A percentile compares a stretch with the other conserved stretches of the same genome.
Evolutionary conservation across 2,329 filamentous ascomycete species (phyloP).

Genomic region (Polytolypa hystricis): DNA sequence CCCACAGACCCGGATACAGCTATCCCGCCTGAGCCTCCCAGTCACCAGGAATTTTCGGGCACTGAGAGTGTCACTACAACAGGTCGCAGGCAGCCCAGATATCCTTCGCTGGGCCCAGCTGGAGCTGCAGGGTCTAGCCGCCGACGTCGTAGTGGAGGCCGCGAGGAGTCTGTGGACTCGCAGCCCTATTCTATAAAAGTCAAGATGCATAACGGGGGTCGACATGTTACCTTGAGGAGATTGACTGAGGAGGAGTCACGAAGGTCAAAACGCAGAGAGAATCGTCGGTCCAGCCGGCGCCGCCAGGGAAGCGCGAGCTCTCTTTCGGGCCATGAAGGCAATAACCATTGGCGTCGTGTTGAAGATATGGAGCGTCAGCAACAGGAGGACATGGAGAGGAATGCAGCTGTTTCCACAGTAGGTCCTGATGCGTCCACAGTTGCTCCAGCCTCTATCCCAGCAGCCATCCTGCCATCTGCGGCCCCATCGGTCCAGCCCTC

Average conservation of each 20-base stretch:
- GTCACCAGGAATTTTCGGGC: constrained; percentile 27
- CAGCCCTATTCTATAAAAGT: constrained; percentile 55
- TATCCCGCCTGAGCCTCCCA: constrained; percentile 28
- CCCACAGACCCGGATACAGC: constrained; percentile 22
- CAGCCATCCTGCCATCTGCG: constrained; percentile 11
- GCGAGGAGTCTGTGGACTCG: constrained; percentile 38
- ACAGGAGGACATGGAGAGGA: constrained; percentile 31
- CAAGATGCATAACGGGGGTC: constrained; percentile 53
- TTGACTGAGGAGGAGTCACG: constrained; percentile 52
- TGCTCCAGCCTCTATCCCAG: constrained; percentile 11
- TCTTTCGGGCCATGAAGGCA: constrained; percentile 29
- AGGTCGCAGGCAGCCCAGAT: constrained; percentile 14
- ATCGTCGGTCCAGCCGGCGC: constrained; percentile 31
- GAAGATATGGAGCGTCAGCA: constrained; percentile 39
- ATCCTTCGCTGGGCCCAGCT: constrained; percentile 16
- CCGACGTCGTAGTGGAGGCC: constrained; percentile 22
- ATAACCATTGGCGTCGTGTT: constrained; percentile 38
- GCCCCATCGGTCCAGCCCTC: constrained; percentile 8
- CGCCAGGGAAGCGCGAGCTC: constrained; percentile 33
- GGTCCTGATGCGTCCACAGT: constrained; percentile 19
- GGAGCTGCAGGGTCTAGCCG: constrained; percentile 22
- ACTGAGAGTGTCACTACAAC: constrained; percentile 21
- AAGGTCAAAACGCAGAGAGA: constrained; percentile 41
- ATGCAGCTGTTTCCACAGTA: constrained; percentile 19
- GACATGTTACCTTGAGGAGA: constrained; percentile 51